Percentiles rank a stretch among this genome's conserved stretches.
Evolutionary conservation across 148 eudicot genomes (phyloP).

Genomic region (Spergularia marina): DNA sequence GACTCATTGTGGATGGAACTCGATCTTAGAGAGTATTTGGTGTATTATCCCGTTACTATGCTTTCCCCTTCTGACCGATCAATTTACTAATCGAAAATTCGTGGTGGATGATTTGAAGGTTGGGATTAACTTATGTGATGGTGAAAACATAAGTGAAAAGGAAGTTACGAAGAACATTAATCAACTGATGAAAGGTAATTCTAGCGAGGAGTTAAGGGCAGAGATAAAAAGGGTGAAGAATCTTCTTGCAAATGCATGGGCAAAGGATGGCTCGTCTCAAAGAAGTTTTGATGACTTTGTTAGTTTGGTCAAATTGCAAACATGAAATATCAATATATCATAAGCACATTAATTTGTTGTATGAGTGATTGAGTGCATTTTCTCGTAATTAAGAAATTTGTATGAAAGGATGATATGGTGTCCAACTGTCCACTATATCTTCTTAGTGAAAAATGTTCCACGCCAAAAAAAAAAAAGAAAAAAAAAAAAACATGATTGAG

Average conservation of each 20-base stretch:
- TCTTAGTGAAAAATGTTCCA: no score
- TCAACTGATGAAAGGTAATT: slow-evolving; percentile 3
- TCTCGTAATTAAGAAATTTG: no score
- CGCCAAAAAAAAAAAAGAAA: no score
- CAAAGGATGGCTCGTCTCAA: slow-evolving; percentile 6
- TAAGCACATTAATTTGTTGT: no score
- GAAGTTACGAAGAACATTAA: slow-evolving; percentile 13
- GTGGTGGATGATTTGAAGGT: slow-evolving; percentile 29
- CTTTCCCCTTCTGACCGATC: slow-evolving; percentile 26
- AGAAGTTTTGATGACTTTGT: slow-evolving; percentile 4
- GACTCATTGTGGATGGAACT: slow-evolving; percentile 36
- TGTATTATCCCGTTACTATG: slow-evolving; percentile 21
- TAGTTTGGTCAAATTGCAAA: neutral
- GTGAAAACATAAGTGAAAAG: neutral
- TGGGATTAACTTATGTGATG: slow-evolving; percentile 28
- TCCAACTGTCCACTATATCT: no score
- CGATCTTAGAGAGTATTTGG: slow-evolving; percentile 29
- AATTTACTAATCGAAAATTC: slow-evolving; percentile 29
- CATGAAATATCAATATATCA: no score
- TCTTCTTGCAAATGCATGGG: slow-evolving; percentile 12
- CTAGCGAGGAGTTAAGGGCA: neutral
- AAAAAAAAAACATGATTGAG: no score
- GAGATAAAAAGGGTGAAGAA: slow-evolving; percentile 3
- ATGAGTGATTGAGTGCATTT: no score
- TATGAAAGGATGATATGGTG: no score